Evolutionary conservation across 2,329 filamentous ascomycete genomes (phyloP).

Genomic region (Xylogone sp.): DNA sequence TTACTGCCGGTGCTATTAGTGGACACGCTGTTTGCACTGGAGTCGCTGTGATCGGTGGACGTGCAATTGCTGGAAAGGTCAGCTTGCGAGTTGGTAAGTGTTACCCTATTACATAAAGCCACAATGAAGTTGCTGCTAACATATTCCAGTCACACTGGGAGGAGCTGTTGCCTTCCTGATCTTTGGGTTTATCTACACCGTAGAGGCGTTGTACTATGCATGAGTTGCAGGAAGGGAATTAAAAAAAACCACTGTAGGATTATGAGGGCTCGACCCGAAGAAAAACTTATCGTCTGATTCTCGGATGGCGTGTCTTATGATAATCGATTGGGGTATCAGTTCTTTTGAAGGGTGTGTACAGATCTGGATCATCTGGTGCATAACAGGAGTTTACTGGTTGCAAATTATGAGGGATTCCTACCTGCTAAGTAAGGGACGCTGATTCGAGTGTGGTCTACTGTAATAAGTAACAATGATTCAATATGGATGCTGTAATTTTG

Average conservation of each 20-base stretch:
- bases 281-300: background rate
- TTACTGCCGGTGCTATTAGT: conserved; percentile 80
- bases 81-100: conserved; percentile 92
- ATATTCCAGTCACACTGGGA: conserved; percentile 75
- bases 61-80: conserved; percentile 88
- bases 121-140: conserved; percentile 18
- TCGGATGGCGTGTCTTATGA: background rate
- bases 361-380: background rate
- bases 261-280: background rate
- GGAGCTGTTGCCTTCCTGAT: conserved; percentile 86
- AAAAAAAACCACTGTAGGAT: background rate
- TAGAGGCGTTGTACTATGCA: conserved; percentile 68
- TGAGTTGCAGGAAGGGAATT: conserved; percentile 8
- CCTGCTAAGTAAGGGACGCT: background rate
- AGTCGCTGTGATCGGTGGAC: conserved; percentile 85
- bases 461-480: background rate
- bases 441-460: background rate
- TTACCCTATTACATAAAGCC: conserved; percentile 1
- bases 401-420: background rate
- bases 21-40: conserved; percentile 90
- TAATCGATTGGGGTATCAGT: background rate
- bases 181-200: conserved; percentile 87
- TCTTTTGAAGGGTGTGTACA: background rate
- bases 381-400: background rate
- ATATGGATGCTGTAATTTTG: background rate